These are phyloP conservation scores for Cytidiella melzeri DNA, from an alignment of 768 basidiomycete species.

Conservation along the genomic window DNA sequence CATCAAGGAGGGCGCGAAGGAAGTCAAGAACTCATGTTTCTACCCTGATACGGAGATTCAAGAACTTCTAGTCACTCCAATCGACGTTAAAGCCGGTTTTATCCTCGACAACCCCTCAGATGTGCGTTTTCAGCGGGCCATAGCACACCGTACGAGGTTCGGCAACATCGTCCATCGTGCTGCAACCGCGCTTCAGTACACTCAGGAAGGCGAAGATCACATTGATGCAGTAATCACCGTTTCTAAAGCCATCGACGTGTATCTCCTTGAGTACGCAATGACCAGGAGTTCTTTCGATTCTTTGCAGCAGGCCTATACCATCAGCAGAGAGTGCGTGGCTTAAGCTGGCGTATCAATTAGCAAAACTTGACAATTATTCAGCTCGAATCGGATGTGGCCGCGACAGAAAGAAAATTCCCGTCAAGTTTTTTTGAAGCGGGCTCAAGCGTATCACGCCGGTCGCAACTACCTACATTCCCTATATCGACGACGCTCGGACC, in stretches of 20 bases:
- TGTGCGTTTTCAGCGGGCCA: conserved; percentile 62
- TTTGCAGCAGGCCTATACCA: conserved; percentile 61
- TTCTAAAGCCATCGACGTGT: conserved; percentile 69
- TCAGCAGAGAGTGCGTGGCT: conserved; percentile 39
- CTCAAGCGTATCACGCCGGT: conserved; percentile 70
- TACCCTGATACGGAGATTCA: conserved; percentile 58
- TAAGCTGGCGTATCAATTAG: neutral
- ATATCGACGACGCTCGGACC: conserved; percentile 63
- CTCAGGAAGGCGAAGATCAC: conserved; percentile 68
- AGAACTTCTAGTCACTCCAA: conserved; percentile 59
- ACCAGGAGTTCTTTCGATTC: conserved; percentile 51
- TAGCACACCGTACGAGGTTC: conserved; percentile 52
- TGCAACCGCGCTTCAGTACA: conserved; percentile 54
- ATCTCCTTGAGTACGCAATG: conserved; percentile 66
- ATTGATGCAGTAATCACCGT: conserved; percentile 79
- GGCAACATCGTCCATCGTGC: conserved; percentile 66
- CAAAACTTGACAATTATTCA: conserved; percentile 21
- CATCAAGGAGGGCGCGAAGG: conserved; percentile 50
- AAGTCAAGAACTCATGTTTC: conserved; percentile 49
- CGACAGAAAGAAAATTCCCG: conserved; percentile 75
- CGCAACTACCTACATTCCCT: conserved; percentile 73
- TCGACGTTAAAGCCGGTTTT: conserved; percentile 71
- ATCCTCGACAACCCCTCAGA: conserved; percentile 68
- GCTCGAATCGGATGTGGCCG: conserved; percentile 59
- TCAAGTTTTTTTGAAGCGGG: conserved; percentile 68